phyloP scores from a whole-genome alignment of 75 land plant genomes.

The Pinus taeda region DNA sequence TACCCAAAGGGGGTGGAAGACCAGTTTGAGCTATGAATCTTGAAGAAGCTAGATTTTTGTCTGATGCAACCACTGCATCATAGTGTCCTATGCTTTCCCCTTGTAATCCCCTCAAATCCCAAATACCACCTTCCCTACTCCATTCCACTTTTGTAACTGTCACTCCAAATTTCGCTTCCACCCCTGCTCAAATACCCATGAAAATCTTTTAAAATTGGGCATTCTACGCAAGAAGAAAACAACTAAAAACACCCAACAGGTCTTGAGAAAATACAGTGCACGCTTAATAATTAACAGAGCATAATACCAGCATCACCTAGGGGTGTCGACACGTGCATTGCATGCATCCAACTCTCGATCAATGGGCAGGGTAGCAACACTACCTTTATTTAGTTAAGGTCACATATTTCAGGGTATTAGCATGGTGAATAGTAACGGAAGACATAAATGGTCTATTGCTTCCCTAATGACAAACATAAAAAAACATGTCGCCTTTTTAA shows the following conservation, averaged over 20 bases:
- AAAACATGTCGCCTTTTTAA: too few species aligned
- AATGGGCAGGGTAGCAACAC: too few species aligned
- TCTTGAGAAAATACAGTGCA: background rate
- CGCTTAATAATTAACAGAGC: background rate
- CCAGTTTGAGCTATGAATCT: conserved; percentile 48
- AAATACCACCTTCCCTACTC: conserved; percentile 35
- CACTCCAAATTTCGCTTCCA: conserved; percentile 57
- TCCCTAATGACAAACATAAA: too few species aligned
- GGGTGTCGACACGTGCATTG: too few species aligned
- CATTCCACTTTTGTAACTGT: conserved; percentile 66
- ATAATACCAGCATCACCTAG: conserved; percentile 67
- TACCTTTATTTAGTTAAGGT: too few species aligned
- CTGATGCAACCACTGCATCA: conserved; percentile 65
- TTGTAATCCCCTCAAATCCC: conserved; percentile 57
- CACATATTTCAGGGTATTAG: too few species aligned
- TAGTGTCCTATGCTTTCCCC: conserved; percentile 56
- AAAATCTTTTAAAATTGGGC: background rate
- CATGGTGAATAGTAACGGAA: too few species aligned
- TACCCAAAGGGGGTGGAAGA: conserved; percentile 66
- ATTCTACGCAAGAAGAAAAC: conserved; percentile 1
- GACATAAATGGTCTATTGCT: too few species aligned
- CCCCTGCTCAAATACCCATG: conserved; percentile 37
- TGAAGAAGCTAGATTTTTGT: conserved; percentile 62
- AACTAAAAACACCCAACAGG: conserved; percentile 4
- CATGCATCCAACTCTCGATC: too few species aligned